Evolutionary conservation across 148 eudicot genomes (phyloP), one percentile per base, ranked within the genome.

Genomic region (Gaultheria prostrata): DNA sequence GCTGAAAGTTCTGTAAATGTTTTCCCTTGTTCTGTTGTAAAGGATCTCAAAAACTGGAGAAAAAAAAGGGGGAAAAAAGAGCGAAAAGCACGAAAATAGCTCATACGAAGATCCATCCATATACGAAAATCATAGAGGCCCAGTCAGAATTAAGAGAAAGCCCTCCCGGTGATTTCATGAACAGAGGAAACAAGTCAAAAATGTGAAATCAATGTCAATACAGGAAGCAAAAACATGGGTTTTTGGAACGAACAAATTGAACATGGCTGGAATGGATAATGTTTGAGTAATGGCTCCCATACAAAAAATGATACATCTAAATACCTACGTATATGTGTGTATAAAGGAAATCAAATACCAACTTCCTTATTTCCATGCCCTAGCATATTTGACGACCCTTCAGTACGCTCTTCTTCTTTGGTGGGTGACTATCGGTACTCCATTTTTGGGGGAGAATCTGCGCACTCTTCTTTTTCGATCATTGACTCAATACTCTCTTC

Each of bases 371-470:
- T 24, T 70, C 6, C 59, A 18, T 6, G 49, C 24, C n/a, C 26
- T 53, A 32, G 73, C 48, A 32, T 50, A 81, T 70, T 71, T 28
- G 63, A 50, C 0, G 3, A 59, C 9, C 12, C 80, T 78, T 67
- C 72, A 17, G 48, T 17, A 10, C 8, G 24, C 48, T 57, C 75
- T 6, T 65, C 50, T 3, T 59, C 20, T 21, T 20, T 69, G 57
- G 63, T 1, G 33, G 78, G 77, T 13, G 83, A 80, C 35, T 53
- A 48, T 39, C 65, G 2, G 32, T 63, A 33, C 28, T 86, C 88
- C 32, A 32, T 56, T 45, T 63, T 82, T 35, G 45, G 17, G 49
- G 83, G 72, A 32, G 75, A 83, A 21, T 72, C 43, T 1, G 13
- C 12, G 26, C 39, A 45, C 24, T 61, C 30, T 61, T 76, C 75